Percentiles rank a stretch among this genome's conserved stretches.
Evolutionary conservation across 805 yeast genomes (phyloP).

Genomic region (Diddensiella caesifluorescens): DNA sequence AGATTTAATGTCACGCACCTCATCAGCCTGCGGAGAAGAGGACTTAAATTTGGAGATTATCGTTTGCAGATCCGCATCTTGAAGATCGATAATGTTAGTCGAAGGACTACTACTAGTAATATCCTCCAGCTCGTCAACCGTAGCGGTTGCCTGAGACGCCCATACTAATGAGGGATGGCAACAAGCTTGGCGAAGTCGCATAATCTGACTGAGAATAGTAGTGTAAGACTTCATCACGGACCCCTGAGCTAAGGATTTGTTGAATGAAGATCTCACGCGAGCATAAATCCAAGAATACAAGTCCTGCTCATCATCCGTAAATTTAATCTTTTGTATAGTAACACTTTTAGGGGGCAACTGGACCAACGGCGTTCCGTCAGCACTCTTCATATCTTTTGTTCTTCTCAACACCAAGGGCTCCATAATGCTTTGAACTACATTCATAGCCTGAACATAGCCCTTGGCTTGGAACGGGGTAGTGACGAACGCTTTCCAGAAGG

Average conservation of each 20-base stretch:
- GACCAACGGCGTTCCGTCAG: slow-evolving; percentile 68
- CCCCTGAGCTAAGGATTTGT: slow-evolving; percentile 42
- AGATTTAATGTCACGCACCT: slow-evolving; percentile 11
- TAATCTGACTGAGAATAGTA: slow-evolving; percentile 72
- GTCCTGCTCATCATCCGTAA: slow-evolving; percentile 59
- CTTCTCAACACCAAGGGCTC: slow-evolving; percentile 80
- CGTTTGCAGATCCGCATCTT: slow-evolving; percentile 25
- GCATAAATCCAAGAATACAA: slow-evolving; percentile 65
- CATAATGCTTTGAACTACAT: slow-evolving; percentile 76
- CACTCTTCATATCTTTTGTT: slow-evolving; percentile 77
- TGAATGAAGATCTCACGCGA: slow-evolving; percentile 49
- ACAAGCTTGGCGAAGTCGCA: slow-evolving; percentile 81
- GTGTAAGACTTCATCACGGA: slow-evolving; percentile 67
- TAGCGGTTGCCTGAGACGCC: slow-evolving; percentile 17
- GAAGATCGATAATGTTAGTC: slow-evolving; percentile 15
- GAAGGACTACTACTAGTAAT: background rate
- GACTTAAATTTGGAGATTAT: slow-evolving; percentile 18
- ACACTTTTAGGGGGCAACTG: slow-evolving; percentile 73
- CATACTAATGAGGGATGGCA: slow-evolving; percentile 72
- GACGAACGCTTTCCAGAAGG: slow-evolving; percentile 83
- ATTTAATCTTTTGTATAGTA: slow-evolving; percentile 57
- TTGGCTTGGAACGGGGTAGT: slow-evolving; percentile 77
- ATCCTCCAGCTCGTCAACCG: slow-evolving; percentile 15
- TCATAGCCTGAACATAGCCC: slow-evolving; percentile 65
- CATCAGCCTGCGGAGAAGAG: slow-evolving; percentile 16